Conservation (phyloP, 1,284 basidiomycete genomes). For the Irpex rosettiformis region DNA sequence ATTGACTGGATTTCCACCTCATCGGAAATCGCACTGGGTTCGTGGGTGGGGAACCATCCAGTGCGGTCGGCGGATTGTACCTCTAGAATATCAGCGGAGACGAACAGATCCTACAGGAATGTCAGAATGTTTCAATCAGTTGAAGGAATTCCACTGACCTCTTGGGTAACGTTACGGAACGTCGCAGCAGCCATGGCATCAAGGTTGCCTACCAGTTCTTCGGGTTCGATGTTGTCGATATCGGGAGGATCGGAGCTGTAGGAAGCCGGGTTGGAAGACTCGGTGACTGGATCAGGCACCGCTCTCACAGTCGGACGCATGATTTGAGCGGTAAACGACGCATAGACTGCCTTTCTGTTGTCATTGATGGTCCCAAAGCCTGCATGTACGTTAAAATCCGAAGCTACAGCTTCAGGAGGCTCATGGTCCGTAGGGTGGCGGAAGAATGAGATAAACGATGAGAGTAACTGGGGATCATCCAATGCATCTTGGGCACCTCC, state of each 20-base stretch:
- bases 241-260: constrained; percentile 59
- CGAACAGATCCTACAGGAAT: constrained; percentile 58
- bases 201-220: constrained; percentile 68
- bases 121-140: constrained; percentile 2
- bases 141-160: constrained; percentile 41
- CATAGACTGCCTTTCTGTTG: constrained; percentile 38
- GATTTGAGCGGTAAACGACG: constrained; percentile 54
- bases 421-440: constrained; percentile 23
- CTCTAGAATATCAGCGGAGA: constrained; percentile 72
- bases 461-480: constrained; percentile 63
- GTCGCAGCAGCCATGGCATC: constrained; percentile 72
- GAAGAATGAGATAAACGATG: constrained; percentile 56
- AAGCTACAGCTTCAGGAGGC: constrained; percentile 11
- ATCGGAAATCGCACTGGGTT: constrained; percentile 49
- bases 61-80: constrained; percentile 72
- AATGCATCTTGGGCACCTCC: constrained; percentile 73
- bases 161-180: constrained; percentile 70
- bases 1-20: constrained; percentile 72
- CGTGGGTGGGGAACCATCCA: constrained; percentile 69
- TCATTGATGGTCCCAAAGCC: constrained; percentile 45
- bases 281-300: constrained; percentile 25
- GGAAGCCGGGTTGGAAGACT: constrained; percentile 29
- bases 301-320: constrained; percentile 49
- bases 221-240: constrained; percentile 61
- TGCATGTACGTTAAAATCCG: constrained; percentile 42